Evolutionary conservation across 2,329 filamentous ascomycete species (phyloP).

Genomic region (Penicillium thymicola): DNA sequence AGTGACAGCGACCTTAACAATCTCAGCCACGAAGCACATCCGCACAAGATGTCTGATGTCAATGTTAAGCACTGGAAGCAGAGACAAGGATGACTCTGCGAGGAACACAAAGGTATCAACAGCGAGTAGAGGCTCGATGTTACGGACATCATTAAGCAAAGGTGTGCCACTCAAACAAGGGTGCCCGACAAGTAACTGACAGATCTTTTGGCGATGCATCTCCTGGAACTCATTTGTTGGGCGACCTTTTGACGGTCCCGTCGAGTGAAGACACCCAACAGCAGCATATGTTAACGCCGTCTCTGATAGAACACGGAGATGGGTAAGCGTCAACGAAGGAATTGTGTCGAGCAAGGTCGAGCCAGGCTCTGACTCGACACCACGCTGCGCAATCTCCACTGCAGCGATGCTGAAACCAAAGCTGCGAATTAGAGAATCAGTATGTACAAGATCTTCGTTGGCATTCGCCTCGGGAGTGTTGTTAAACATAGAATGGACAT

Average conservation of each 20-base stretch:
- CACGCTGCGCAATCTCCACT: slow-evolving; percentile 87
- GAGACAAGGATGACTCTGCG: slow-evolving; percentile 69
- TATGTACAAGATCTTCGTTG: slow-evolving; percentile 49
- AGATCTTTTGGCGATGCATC: slow-evolving; percentile 67
- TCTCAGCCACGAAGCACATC: slow-evolving; percentile 85
- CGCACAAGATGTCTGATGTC: slow-evolving; percentile 77
- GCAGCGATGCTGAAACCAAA: slow-evolving; percentile 84
- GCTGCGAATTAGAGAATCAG: slow-evolving; percentile 42
- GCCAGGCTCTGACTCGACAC: slow-evolving; percentile 69
- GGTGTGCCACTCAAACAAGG: slow-evolving; percentile 35
- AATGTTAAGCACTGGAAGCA: slow-evolving; percentile 64
- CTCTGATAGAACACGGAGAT: slow-evolving; percentile 83
- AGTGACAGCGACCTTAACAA: slow-evolving; percentile 72
- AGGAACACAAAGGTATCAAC: slow-evolving; percentile 59
- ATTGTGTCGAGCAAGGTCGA: slow-evolving; percentile 78
- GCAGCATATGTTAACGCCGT: slow-evolving; percentile 82
- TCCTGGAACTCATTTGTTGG: slow-evolving; percentile 66
- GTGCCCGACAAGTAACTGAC: slow-evolving; percentile 68
- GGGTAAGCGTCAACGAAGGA: slow-evolving; percentile 76
- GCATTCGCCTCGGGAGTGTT: slow-evolving; percentile 41
- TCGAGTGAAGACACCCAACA: slow-evolving; percentile 65
- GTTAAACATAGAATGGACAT: slow-evolving; percentile 47
- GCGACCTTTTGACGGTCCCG: slow-evolving; percentile 54
- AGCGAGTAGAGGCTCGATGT: slow-evolving; percentile 40
- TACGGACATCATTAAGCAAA: slow-evolving; percentile 35